phyloP scores from a whole-genome alignment of 2,329 filamentous ascomycete species.

The Arthrobotrys pseudoclavata region DNA sequence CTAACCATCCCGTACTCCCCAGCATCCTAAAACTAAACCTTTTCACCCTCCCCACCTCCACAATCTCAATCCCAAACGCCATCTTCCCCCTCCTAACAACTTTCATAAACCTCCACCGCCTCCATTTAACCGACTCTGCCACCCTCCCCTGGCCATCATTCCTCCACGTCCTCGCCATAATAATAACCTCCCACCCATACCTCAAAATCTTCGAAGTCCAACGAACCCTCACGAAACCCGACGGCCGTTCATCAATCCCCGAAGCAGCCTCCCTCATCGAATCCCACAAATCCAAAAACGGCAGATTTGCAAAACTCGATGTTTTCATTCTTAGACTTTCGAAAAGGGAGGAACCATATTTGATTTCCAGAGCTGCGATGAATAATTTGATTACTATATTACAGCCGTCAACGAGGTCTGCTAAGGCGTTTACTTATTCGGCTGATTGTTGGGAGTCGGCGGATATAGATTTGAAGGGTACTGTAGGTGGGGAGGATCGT shows the following conservation, averaged over 20 bases:
- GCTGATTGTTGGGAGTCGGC: slow-evolving; percentile 15
- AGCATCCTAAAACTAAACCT: slow-evolving; percentile 42
- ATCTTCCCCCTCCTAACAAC: slow-evolving; percentile 39
- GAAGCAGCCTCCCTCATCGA: not conserved
- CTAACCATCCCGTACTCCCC: not conserved
- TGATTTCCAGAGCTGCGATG: slow-evolving; percentile 24
- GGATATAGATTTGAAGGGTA: slow-evolving; percentile 17
- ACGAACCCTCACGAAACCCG: slow-evolving; percentile 29
- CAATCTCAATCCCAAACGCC: slow-evolving; percentile 29
- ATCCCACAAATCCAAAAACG: slow-evolving; percentile 10
- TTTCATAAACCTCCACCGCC: slow-evolving; percentile 44
- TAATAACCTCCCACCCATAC: slow-evolving; percentile 51
- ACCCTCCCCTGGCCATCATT: slow-evolving; percentile 46
- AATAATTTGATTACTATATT: slow-evolving; percentile 46
- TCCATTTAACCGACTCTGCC: slow-evolving; percentile 43
- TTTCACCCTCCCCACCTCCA: slow-evolving; percentile 8
- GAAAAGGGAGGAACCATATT: slow-evolving; percentile 17
- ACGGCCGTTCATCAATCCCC: slow-evolving; percentile 32
- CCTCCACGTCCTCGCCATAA: slow-evolving; percentile 43
- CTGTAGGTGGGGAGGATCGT: not conserved
- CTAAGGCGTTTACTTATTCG: slow-evolving; percentile 39
- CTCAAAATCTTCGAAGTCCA: slow-evolving; percentile 57
- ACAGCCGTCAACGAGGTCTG: slow-evolving; percentile 21
- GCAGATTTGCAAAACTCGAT: slow-evolving; percentile 33
- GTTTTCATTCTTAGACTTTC: slow-evolving; percentile 35